phyloP scores from a whole-genome alignment of 2,329 filamentous ascomycete species.

The Diaporthe destruens region DNA sequence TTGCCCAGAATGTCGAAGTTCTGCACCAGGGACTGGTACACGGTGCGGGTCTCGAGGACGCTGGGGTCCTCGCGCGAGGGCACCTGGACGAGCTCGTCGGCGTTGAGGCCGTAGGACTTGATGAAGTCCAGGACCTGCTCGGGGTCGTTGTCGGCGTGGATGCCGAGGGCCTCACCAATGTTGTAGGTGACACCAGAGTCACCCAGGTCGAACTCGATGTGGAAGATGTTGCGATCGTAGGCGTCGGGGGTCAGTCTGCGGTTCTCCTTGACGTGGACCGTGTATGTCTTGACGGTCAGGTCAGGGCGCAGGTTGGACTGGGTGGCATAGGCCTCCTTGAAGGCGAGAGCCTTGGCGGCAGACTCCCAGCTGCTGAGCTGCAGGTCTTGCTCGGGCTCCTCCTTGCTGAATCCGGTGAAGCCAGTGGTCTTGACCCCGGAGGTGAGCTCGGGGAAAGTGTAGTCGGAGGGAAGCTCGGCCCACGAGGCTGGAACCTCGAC shows the following conservation, averaged over 20 bases:
- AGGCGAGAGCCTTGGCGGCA: slow-evolving; percentile 87
- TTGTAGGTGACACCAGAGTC: slow-evolving; percentile 93
- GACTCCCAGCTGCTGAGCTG: slow-evolving; percentile 82
- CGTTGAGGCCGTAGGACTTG: slow-evolving; percentile 85
- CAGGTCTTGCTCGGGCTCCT: slow-evolving; percentile 75
- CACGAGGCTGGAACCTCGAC: slow-evolving; percentile 85
- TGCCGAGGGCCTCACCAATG: slow-evolving; percentile 96
- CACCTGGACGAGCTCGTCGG: slow-evolving; percentile 89
- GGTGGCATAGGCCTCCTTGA: slow-evolving; percentile 94
- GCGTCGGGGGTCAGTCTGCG: slow-evolving; percentile 87
- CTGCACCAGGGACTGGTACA: slow-evolving; percentile 91
- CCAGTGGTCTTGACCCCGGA: slow-evolving; percentile 80
- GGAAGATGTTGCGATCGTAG: slow-evolving; percentile 99
- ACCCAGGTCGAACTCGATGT: slow-evolving; percentile 98
- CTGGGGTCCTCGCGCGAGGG: slow-evolving; percentile 82
- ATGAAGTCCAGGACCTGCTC: slow-evolving; percentile 87
- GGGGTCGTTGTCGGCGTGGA: slow-evolving; percentile 94
- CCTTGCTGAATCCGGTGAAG: slow-evolving; percentile 84
- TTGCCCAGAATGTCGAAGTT: slow-evolving; percentile 98
- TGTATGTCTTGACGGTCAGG: slow-evolving; percentile 84
- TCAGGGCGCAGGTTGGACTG: slow-evolving; percentile 83
- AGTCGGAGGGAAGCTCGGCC: slow-evolving; percentile 76
- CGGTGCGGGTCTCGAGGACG: slow-evolving; percentile 86
- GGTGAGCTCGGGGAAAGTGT: slow-evolving; percentile 65
- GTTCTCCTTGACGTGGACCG: slow-evolving; percentile 94